These are phyloP conservation scores for Pichia sporocuriosa DNA, from an alignment of 805 yeast genomes.

Conservation along the genomic window DNA sequence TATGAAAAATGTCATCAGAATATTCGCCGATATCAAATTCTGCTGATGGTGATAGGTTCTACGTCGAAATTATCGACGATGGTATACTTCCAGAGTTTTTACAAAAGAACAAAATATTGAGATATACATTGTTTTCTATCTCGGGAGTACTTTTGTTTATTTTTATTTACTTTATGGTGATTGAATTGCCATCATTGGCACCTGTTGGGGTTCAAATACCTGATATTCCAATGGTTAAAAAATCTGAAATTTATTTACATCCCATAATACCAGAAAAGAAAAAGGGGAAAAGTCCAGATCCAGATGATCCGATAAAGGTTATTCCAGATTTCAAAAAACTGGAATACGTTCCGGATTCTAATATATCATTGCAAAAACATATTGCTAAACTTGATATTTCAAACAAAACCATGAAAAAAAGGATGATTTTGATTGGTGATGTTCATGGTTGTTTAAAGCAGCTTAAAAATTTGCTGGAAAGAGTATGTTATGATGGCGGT, in stretches of 20 bases:
- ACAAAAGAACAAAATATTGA: slow-evolving; percentile 9
- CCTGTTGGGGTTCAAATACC: slow-evolving; percentile 28
- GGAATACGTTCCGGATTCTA: slow-evolving; percentile 14
- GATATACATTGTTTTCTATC: slow-evolving; percentile 10
- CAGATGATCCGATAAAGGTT: slow-evolving; percentile 23
- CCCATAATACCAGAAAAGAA: slow-evolving; percentile 21
- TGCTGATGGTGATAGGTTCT: too few relatives aligned
- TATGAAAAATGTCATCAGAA: too few relatives aligned
- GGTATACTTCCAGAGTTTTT: slow-evolving; percentile 8
- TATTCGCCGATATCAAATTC: too few relatives aligned
- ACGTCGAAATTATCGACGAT: slow-evolving; percentile 17
- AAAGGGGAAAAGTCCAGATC: slow-evolving; percentile 11
- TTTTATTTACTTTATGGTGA: slow-evolving; percentile 24
- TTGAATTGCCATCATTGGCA: slow-evolving; percentile 28
- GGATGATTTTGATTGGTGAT: slow-evolving; percentile 76
- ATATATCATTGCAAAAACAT: slow-evolving; percentile 19
- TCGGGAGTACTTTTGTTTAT: slow-evolving; percentile 9
- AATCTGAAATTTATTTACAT: slow-evolving; percentile 23
- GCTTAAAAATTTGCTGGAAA: slow-evolving; percentile 45
- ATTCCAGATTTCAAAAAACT: slow-evolving; percentile 23
- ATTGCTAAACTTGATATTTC: slow-evolving; percentile 13
- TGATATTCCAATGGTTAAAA: slow-evolving; percentile 19
- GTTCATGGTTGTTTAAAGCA: slow-evolving; percentile 72
- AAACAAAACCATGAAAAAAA: slow-evolving; percentile 24
- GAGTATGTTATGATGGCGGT: slow-evolving; percentile 38